Conservation (phyloP, 768 basidiomycete species). For the Phanerochaete sordida region DNA sequence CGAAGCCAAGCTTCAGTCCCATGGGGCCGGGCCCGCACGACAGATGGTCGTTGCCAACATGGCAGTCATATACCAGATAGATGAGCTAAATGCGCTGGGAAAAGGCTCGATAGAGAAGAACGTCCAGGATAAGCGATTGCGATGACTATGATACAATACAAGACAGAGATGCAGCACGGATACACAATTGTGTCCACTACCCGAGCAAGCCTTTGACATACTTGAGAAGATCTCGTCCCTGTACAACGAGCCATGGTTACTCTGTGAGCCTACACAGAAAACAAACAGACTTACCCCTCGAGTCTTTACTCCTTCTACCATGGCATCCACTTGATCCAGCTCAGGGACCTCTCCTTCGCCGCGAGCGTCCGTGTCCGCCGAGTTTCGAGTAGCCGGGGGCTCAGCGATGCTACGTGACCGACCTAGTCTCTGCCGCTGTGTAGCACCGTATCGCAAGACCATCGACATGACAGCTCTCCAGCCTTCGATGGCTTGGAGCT, state of each 20-base stretch:
- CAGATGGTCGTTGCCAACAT: neutral
- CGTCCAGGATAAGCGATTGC: neutral
- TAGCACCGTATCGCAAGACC: conserved; percentile 62
- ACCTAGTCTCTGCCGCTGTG: conserved; percentile 45
- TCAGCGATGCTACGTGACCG: conserved; percentile 25
- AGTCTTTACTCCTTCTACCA: conserved; percentile 75
- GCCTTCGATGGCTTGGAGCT: conserved; percentile 52
- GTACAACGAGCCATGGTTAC: conserved; percentile 12
- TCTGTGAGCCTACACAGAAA: neutral
- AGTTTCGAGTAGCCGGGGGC: conserved; percentile 12
- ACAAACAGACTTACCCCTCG: conserved; percentile 54
- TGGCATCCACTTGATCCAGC: conserved; percentile 56
- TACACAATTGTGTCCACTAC: conserved; percentile 27
- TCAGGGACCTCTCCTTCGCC: conserved; percentile 27
- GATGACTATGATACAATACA: neutral
- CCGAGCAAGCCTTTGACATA: conserved; percentile 70
- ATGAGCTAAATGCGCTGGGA: neutral
- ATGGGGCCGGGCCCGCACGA: neutral
- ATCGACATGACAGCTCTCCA: conserved; percentile 79
- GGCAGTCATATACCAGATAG: neutral
- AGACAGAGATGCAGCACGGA: neutral
- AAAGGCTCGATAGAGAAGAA: neutral
- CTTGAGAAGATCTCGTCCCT: conserved; percentile 69
- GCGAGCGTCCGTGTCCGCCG: conserved; percentile 2
- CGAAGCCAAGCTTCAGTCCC: neutral